Evolutionary conservation across 345 rosid genomes (phyloP), one percentile per base, ranked within the genome.

Genomic region (Camelina neglecta): DNA sequence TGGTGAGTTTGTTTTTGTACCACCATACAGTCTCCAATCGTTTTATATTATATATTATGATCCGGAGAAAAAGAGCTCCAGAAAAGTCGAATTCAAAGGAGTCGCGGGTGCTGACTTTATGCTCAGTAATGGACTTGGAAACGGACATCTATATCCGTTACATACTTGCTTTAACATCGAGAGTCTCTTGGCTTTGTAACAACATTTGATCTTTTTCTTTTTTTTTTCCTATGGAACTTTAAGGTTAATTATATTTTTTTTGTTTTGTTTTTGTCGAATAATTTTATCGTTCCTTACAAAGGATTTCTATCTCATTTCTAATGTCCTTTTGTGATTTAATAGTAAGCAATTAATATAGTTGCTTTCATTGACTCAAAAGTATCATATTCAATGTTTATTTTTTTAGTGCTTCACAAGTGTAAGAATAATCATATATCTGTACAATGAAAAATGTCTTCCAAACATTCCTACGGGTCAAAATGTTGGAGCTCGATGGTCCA

Each of bases 401-500:
- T 24, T 66, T 18, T 44, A 24, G 11, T 49, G 56, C 7, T 38
- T 64, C 48, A 65, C 77, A 55, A 54, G 48, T 45, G 13, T 67
- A 72, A 57, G 60, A 62, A 65, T 61, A 9, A 35, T 35, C 76
- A 64, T 73, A 41, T 41, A 64, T 75, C 45, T 78, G 73, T 71
- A 78, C 76, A 65, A 4, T 65, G 67, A 65, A 66, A 62, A 66
- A 62, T 65, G 68, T 20, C 29, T 65, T 71, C 18, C 39, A 31
- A 36, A 42, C 44, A 60, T 72, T 9, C 24, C 24, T 55, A 68
- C 24, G 18, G 23, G 54, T 86, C 96, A 64, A 82, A 85, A 63
- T 88, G 93, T 81, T 87, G 94, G 69, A 89, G 80, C 75, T 92
- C 90, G 58, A 90, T 92, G 50, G 80, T 85, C 98, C 99, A 95